Conservation (phyloP, 2,329 filamentous ascomycete species). For the Colletotrichum sp. region DNA sequence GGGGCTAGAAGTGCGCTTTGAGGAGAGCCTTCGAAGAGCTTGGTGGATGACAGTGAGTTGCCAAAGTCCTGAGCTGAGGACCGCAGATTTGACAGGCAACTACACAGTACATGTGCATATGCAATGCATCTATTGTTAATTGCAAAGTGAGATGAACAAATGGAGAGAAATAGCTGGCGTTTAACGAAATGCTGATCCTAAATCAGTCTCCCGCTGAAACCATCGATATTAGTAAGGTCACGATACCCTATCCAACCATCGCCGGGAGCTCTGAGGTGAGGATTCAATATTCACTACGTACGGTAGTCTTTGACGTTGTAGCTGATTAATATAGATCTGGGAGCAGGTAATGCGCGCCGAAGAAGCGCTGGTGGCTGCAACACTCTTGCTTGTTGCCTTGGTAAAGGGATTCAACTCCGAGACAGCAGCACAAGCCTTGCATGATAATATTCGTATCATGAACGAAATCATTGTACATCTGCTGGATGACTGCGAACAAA, state of each 20-base stretch:
- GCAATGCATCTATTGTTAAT: neutral
- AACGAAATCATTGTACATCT: neutral
- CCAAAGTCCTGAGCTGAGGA: neutral
- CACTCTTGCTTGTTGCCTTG: neutral
- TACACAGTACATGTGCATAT: neutral
- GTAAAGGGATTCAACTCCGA: neutral
- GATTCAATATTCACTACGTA: neutral
- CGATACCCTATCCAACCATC: neutral
- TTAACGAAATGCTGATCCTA: neutral
- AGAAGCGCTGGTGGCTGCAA: neutral
- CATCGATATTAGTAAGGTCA: neutral
- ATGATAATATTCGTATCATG: neutral
- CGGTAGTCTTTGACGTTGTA: neutral
- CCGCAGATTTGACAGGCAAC: neutral
- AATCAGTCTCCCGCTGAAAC: neutral
- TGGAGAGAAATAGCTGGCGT: fast-evolving
- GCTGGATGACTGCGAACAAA: neutral
- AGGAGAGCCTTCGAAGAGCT: neutral
- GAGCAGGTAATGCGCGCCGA: neutral
- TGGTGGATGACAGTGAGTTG: neutral
- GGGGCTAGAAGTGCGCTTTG: neutral
- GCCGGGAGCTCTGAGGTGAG: neutral
- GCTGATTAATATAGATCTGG: neutral
- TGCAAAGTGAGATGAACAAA: neutral
- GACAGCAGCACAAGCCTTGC: neutral